Percentiles rank a stretch among this genome's conserved stretches.
phyloP scores from a whole-genome alignment of 768 basidiomycete species.

The Mrakia frigida region DNA sequence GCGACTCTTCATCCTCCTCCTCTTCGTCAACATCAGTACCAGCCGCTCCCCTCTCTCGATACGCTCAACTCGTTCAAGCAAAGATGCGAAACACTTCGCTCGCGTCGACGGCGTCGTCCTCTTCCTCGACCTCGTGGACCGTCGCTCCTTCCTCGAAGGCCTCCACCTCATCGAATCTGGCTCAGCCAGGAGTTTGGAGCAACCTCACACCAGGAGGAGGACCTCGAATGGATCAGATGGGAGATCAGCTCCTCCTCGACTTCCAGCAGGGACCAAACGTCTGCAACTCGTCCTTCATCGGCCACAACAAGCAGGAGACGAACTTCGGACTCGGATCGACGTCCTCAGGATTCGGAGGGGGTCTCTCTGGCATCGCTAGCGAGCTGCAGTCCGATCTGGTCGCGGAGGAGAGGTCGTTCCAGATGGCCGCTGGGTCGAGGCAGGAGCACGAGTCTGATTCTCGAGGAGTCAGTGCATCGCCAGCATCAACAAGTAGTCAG shows the following conservation, averaged over 20 bases:
- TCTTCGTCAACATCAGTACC: background rate
- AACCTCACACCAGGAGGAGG: background rate
- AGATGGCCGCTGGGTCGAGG: background rate
- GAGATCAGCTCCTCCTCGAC: background rate
- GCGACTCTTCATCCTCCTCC: background rate
- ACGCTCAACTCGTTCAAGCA: constrained; percentile 13
- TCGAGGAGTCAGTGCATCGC: background rate
- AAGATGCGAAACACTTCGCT: constrained; percentile 1
- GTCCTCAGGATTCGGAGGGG: background rate
- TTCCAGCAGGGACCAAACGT: background rate
- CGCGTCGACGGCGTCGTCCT: background rate
- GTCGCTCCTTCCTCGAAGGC: background rate
- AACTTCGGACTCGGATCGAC: background rate
- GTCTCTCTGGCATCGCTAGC: too few species aligned
- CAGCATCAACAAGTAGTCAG: background rate
- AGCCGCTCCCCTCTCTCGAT: background rate
- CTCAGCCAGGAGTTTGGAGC: background rate
- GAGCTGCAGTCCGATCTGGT: background rate
- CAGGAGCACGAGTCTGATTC: background rate
- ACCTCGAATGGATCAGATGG: background rate
- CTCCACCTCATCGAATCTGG: background rate
- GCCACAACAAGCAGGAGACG: background rate
- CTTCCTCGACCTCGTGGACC: background rate
- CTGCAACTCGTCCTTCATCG: background rate
- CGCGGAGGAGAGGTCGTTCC: background rate